phyloP scores from a whole-genome alignment of 2,329 filamentous ascomycete species.

The Geoglossum cookeanum region DNA sequence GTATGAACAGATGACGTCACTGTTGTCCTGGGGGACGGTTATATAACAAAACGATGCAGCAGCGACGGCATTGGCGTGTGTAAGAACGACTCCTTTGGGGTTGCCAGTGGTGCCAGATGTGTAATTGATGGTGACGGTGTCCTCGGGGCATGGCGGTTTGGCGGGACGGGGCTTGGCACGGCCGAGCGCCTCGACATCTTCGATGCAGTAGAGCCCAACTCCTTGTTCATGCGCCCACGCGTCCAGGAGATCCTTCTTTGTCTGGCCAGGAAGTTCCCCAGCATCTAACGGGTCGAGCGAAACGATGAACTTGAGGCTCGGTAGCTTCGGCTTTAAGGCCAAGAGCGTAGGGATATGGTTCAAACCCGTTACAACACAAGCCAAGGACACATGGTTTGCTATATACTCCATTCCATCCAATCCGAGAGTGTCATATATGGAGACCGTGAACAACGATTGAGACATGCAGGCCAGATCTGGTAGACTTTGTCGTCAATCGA shows the following conservation, averaged over 20 bases:
- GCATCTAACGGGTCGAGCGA: slow-evolving; percentile 66
- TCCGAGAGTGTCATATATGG: slow-evolving; percentile 89
- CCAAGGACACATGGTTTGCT: slow-evolving; percentile 69
- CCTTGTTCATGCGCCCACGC: slow-evolving; percentile 55
- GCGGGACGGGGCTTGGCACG: slow-evolving; percentile 47
- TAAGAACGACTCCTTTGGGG: slow-evolving; percentile 69
- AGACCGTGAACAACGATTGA: slow-evolving; percentile 75
- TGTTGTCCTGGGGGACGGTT: slow-evolving; percentile 27
- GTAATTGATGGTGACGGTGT: slow-evolving; percentile 80
- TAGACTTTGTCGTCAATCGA: background rate
- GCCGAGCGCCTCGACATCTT: slow-evolving; percentile 67
- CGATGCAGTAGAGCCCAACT: slow-evolving; percentile 59
- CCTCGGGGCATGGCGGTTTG: slow-evolving; percentile 51
- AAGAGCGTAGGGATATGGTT: slow-evolving; percentile 65
- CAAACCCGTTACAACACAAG: slow-evolving; percentile 58
- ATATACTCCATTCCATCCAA: slow-evolving; percentile 88
- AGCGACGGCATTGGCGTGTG: slow-evolving; percentile 62
- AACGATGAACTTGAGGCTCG: slow-evolving; percentile 70
- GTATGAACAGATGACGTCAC: slow-evolving; percentile 64
- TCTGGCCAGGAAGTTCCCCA: slow-evolving; percentile 56
- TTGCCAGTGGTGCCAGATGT: slow-evolving; percentile 70
- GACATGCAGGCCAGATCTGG: slow-evolving; percentile 71
- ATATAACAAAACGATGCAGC: slow-evolving; percentile 44
- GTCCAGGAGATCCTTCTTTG: slow-evolving; percentile 62
- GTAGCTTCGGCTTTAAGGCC: slow-evolving; percentile 59